Evolutionary conservation across 768 basidiomycete species (phyloP), one percentile per base, ranked within the genome.

Genomic region (Ramaria sp.): DNA sequence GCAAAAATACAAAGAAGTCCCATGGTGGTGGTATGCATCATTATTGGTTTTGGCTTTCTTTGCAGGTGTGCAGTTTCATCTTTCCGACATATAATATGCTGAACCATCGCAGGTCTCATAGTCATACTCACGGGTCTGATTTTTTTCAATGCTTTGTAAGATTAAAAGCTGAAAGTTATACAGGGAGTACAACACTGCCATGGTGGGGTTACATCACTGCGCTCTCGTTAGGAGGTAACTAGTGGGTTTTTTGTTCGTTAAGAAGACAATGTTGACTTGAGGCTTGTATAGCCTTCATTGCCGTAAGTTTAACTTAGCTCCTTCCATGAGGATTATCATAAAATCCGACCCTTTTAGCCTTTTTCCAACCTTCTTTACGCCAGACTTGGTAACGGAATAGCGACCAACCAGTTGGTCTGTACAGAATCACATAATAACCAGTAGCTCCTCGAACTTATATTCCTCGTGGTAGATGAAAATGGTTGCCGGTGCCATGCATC

Each of bases 131-230:
- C 44, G 5, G 53, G 53, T 55, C 15, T 18, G 36, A 22, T 13
- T 41, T 50, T 4, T 9, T 34, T n/a, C 30, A 20, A 6, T 41
- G 22, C 22, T 55, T 28, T 32, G n/a, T 55, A 20, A 22, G 13
- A 20, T 55, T 18, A 47, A 13, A 28, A 38, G 3, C 10, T 41
- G 13, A 51, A 51, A 25, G 12, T 8, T 28, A 16, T 8, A 13
- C 22, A 58, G 81, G 79, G 13, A 69, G 81, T 58, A 81, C 80
- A 1, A 79, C 79, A 0, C 71, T 84, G 16, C 77, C 81, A 3
- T 78, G 75, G 74, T 82, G 78, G 74, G 78, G 78, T 1, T 83
- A 77, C 61, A 73, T 84, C 32, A 63, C 79, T 48, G 78, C 82
- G 0, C 64, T 83, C 18, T 61, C 77, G 10, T 63, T 79, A 13